Evolutionary conservation across 1,139 yeast genomes (phyloP), one percentile per base, ranked within the genome.

Genomic region (Saccharomyces hybrid): DNA sequence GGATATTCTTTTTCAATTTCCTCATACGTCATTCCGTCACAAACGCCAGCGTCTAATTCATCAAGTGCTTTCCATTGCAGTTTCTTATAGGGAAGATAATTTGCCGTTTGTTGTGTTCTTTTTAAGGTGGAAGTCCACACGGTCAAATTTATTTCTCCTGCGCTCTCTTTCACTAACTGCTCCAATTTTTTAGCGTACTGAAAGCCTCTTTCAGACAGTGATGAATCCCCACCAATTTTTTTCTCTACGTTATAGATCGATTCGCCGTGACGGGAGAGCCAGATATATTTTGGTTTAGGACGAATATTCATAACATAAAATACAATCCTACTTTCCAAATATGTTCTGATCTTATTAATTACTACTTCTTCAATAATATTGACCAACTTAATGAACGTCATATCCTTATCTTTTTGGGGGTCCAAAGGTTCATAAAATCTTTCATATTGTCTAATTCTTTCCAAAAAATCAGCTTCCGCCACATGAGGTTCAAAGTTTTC

Each of bases 31-130:
- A 89, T 79, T 3, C 97, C 98, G 69, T 93, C 99, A 70, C 99
- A 93, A 42, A 90, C 95, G 9, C 99, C 99, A 0, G 99, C 99
- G 71, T 93, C 99, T 59, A 93, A 79, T 72, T 93, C 99, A 70
- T 93, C 99, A 61, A 93, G 76, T 0, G 98, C 98, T 71, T 93
- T 93, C 99, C 99, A 93, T 61, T 86, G 88, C 61, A 90, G 76
- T 70, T 90, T 86, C 57, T 85, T 83, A 71, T 87, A 89, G 1
- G 95, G 91, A 63, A 93, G 76, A 68, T 78, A 81, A 56, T 88
- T 82, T 0, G 97, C 91, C 0, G 98, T 93, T 69, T 93, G 96
- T 69, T 89, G 96, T 5, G 99, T 93, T 70, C 99, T 80, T 59
- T 79, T 83, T 63, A 93, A 78, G 0, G 99, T 93, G 3, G 97